Evolutionary conservation across 129 eudicot genomes (phyloP).

Genomic region (Flaveria sonorensis): DNA sequence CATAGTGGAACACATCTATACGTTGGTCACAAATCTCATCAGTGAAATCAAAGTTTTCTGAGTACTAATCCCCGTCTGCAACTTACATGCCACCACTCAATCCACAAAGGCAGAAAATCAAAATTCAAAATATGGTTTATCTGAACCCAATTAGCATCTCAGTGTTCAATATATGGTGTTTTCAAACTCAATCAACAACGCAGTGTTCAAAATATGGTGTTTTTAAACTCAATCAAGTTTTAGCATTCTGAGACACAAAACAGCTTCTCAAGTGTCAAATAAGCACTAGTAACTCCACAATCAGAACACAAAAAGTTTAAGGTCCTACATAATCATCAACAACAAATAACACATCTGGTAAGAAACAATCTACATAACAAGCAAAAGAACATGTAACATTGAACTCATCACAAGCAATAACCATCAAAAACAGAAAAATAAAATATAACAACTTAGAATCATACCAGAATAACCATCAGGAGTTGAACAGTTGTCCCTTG

Average conservation of each 20-base stretch:
- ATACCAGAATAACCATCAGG: conserved; percentile 82
- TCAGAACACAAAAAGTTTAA: background rate
- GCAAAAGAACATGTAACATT: background rate
- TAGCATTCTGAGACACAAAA: background rate
- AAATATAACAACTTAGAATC: background rate
- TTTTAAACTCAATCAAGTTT: background rate
- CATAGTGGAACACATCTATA: background rate
- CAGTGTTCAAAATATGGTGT: too few species aligned
- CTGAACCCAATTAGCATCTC: background rate
- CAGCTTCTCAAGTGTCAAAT: background rate
- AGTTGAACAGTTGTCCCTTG: conserved; percentile 73
- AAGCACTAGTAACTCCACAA: background rate
- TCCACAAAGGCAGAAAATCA: background rate
- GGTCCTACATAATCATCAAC: too few species aligned
- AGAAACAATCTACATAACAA: background rate
- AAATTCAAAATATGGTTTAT: background rate
- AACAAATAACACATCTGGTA: background rate
- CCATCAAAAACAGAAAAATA: background rate
- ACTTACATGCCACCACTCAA: background rate
- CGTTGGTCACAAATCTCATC: background rate
- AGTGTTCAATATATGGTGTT: background rate
- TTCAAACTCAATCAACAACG: background rate
- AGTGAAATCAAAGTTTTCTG: background rate
- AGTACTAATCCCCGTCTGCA: background rate
- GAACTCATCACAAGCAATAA: background rate